phyloP scores from a whole-genome alignment of 129 eudicot genomes.

The Ambrosia trifida region DNA sequence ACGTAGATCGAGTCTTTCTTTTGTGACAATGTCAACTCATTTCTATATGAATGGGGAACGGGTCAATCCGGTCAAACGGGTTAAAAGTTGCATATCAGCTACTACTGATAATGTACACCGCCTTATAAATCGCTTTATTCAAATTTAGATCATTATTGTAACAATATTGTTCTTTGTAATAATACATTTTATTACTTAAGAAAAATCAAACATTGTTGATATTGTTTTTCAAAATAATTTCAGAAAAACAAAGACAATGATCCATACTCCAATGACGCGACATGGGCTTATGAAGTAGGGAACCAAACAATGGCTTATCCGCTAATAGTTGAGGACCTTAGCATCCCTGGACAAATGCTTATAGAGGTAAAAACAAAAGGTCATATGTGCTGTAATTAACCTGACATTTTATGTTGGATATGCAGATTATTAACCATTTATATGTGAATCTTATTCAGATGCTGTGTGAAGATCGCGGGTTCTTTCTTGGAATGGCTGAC shows the following conservation, averaged over 20 bases:
- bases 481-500: conserved; percentile 66
- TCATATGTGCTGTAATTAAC: neutral
- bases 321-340: conserved; percentile 73
- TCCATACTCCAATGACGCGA: conserved; percentile 50
- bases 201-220: neutral
- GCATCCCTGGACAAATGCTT: conserved; percentile 76
- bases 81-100: no score
- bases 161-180: no score
- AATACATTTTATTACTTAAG: no score
- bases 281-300: conserved; percentile 88
- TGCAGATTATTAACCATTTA: neutral
- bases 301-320: conserved; percentile 66
- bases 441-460: conserved; percentile 46
- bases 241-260: conserved; percentile 33
- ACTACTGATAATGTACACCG: neutral
- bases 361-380: conserved; percentile 56
- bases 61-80: no score
- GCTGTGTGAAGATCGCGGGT: conserved; percentile 74
- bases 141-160: no score
- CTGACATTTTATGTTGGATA: neutral
- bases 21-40: neutral
- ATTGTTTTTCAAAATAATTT: conserved; percentile 21
- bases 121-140: neutral
- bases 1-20: conserved; percentile 11
- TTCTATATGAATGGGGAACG: no score